These are phyloP conservation scores for Aspergillus pseudotamarii DNA, from an alignment of 2,329 filamentous ascomycete species.

Conservation along the genomic window DNA sequence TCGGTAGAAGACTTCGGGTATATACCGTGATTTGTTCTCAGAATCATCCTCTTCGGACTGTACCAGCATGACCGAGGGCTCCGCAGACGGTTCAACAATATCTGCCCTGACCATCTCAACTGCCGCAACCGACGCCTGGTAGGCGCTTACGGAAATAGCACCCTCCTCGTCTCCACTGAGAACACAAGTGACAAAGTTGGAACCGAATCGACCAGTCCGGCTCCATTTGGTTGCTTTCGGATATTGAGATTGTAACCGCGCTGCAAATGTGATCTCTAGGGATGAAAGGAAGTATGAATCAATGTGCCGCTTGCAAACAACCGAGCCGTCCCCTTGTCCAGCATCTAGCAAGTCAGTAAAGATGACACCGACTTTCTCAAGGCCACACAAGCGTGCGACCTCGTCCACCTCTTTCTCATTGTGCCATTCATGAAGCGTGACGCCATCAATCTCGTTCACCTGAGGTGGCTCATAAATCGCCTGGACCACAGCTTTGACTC, in stretches of 20 bases:
- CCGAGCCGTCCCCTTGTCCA: conserved; percentile 77
- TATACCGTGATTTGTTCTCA: conserved; percentile 75
- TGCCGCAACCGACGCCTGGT: conserved; percentile 92
- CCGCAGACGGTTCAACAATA: conserved; percentile 91
- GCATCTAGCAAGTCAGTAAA: conserved; percentile 90
- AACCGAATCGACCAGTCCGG: conserved; percentile 89
- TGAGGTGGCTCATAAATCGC: conserved; percentile 97
- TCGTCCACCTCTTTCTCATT: conserved; percentile 81
- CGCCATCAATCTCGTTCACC: conserved; percentile 81
- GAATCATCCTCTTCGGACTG: conserved; percentile 80
- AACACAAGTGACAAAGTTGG: conserved; percentile 95
- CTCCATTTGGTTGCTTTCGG: conserved; percentile 96
- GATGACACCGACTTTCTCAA: conserved; percentile 88
- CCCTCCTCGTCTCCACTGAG: conserved; percentile 90
- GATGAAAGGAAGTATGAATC: conserved; percentile 95
- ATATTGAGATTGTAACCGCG: conserved; percentile 82
- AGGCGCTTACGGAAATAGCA: conserved; percentile 84
- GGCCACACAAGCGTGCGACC: conserved; percentile 77
- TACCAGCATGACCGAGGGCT: conserved; percentile 91
- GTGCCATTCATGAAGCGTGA: conserved; percentile 82
- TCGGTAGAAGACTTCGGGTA: conserved; percentile 96
- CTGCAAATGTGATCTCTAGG: conserved; percentile 85
- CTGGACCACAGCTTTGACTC: conserved; percentile 93
- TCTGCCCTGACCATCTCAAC: conserved; percentile 97
- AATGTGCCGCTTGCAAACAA: conserved; percentile 91